Conservation (phyloP, 2,329 filamentous ascomycete genomes). For the Pseudocercospora eumusae region DNA sequence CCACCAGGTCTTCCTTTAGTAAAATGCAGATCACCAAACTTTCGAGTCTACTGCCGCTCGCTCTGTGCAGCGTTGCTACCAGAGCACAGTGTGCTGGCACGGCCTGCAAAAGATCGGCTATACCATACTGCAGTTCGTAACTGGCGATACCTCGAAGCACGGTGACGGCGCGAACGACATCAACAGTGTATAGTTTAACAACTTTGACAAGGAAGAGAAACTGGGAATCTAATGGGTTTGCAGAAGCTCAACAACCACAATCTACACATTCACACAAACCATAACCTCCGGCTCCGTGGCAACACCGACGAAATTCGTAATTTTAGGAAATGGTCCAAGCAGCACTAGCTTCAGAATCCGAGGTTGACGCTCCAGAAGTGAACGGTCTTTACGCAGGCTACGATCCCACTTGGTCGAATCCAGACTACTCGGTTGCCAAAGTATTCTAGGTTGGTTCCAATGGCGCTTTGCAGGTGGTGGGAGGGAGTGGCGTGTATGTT, state of each 20-base stretch:
- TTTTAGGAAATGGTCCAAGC: not conserved
- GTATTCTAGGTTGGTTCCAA: not conserved
- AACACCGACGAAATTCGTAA: not conserved
- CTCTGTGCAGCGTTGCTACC: not conserved
- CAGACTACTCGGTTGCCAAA: not conserved
- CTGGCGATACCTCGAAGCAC: not conserved
- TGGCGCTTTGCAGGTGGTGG: not conserved
- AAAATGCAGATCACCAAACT: not conserved
- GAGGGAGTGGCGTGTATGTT: too few species aligned
- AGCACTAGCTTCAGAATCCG: not conserved
- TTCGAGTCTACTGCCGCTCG: not conserved
- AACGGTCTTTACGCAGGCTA: not conserved
- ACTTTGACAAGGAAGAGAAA: not conserved
- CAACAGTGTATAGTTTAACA: not conserved
- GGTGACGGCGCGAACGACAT: not conserved
- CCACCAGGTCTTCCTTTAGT: not conserved
- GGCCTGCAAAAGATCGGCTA: conserved; percentile 2
- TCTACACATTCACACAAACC: not conserved
- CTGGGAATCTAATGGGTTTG: not conserved
- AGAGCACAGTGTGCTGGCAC: not conserved
- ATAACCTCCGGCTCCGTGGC: not conserved
- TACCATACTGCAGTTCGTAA: conserved; percentile 2
- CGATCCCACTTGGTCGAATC: too few species aligned
- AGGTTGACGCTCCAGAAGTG: not conserved
- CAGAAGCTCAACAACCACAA: not conserved